Percentiles rank a stretch among this genome's conserved stretches.
These are phyloP conservation scores for Lichtheimia corymbifera DNA, from an alignment of 371 early-diverging fungal species.

Conservation along the genomic window DNA sequence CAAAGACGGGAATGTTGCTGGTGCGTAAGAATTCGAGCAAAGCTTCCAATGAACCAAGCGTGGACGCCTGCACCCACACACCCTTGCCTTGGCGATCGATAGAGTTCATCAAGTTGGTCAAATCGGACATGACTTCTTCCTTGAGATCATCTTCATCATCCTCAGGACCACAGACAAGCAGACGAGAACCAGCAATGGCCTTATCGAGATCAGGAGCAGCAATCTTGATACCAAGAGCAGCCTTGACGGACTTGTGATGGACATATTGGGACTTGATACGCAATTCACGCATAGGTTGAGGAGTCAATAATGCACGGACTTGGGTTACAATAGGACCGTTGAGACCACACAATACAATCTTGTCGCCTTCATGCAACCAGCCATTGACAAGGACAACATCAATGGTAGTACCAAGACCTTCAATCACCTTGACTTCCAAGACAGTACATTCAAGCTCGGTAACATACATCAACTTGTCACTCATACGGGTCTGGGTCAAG, in stretches of 20 bases:
- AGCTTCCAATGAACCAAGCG: slow-evolving; percentile 99
- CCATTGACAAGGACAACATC: slow-evolving; percentile 99
- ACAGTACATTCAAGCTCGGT: slow-evolving; percentile 98
- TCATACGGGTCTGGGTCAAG: slow-evolving; percentile 96
- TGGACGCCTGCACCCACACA: slow-evolving; percentile 99
- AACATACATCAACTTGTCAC: slow-evolving; percentile 93
- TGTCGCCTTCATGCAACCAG: slow-evolving; percentile 95
- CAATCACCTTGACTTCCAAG: slow-evolving; percentile 99
- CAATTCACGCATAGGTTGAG: slow-evolving; percentile 98
- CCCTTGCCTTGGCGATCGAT: slow-evolving; percentile 92
- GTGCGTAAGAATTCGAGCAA: slow-evolving; percentile 94
- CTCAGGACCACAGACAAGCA: slow-evolving; percentile 92
- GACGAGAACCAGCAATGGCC: slow-evolving; percentile 98
- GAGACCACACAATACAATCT: slow-evolving; percentile 96
- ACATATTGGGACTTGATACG: slow-evolving; percentile 97
- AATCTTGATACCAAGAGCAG: slow-evolving; percentile 98
- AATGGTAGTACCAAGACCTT: slow-evolving; percentile 99
- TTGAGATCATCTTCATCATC: slow-evolving; percentile 96
- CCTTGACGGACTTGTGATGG: slow-evolving; percentile 97
- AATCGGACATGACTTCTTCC: slow-evolving; percentile 94
- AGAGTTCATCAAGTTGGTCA: slow-evolving; percentile 73
- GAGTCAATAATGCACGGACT: slow-evolving; percentile 95
- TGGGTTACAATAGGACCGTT: slow-evolving; percentile 97
- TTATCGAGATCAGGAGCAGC: slow-evolving; percentile 95
- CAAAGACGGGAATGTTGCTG: slow-evolving; percentile 96